Evolutionary conservation across 768 basidiomycete genomes (phyloP), one percentile per base, ranked within the genome.

Genomic region (Naganishia kalamii): DNA sequence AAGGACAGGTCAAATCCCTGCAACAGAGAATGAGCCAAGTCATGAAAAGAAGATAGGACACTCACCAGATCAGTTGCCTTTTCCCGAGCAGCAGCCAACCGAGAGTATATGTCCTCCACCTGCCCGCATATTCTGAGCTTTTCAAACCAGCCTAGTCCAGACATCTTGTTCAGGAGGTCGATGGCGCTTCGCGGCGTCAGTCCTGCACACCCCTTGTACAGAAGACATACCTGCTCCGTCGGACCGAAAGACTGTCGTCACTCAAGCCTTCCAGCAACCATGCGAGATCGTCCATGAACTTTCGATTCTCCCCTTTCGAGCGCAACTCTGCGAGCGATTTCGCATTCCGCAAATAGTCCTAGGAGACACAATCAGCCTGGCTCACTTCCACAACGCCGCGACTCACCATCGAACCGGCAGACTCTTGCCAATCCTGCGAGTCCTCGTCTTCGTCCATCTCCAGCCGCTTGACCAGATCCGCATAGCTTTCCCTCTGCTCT

Each of bases 201-300:
- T 44, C 12, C 19, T n/a, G n/a, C 17, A 6, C 27, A 15, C 7
- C 50, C 27, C 4, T 13, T 6, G 7, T 11, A 51, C 23, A n/a
- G 32, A n/a, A 51, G 27, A 19, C 69, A 41, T 44, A 77, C 75
- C 73, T 73, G 51, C 50, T 54, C 13, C 63, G 49, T 12, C 51
- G 50, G 15, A 48, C 63, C 3, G 63, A 46, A 17, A 64, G 29
- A 44, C 50, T 33, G 8, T 52, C n/a, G 19, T 64, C 63, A n/a
- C 40, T 27, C 10, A 77, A 62, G 0, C 70, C 69, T 8, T 75
- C 76, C 5, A 73, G 46, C 32, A 76, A 62, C 50, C 71, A 74
- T 7, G 49, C 69, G 5, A 77, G 32, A 63, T 77, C 75, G 65
- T 77, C 76, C 67, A 75, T 70, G 61, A 77, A 74, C n/a, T 70